Base-by-base conservation (phyloP, 1,284 basidiomycete species). In the Wallemia mellicola region DNA sequence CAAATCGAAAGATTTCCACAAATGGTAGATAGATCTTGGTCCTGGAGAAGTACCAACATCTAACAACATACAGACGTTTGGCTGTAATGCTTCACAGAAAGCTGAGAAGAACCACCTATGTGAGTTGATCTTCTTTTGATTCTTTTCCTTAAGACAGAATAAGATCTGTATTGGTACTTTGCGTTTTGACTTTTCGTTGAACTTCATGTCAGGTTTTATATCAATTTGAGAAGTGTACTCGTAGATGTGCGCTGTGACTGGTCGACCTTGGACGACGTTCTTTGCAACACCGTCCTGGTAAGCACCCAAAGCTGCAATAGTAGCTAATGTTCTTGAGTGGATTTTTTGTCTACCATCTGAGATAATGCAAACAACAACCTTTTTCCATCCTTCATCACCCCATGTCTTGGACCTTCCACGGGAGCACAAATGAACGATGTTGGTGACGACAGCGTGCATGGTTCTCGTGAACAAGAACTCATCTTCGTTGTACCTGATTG, bases 361-460 rank as follows among this genome's bases (percentile, higher is more conserved):
- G 5, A 88, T 86, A 60, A 92, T 76, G 66, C 86, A 91, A 27
- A 92, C 86, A 33, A 92, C 86, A 57, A 89, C 71, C 60, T 94
- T 95, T 74, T 94, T 92, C 91, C 91, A 95, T 0, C 89, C 88
- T 0, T 94, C 86, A 68, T 86, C 83, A 1, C 88, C 88, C 91
- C 91, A 95, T 1, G 83, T 94, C 74, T 86, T 87, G 64, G 81
- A 83, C 60, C 84, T 71, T 55, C 82, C 81, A 24, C 86, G 74
- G 64, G 81, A 82, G 68, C 84, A 88, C 62, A 91, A 69, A 68
- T 87, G 82, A 5, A 82, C 78, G 60, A 88, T 73, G 66, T 89
- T 89, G 73, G 82, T 86, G 73, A 92, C 86, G 15, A 92, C 82
- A 61, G 87, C 87, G 65, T 88, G 81, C 85, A 92, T 88, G 0